Evolutionary conservation across 2,329 filamentous ascomycete genomes (phyloP).

Genomic region (Zalaria obscura): DNA sequence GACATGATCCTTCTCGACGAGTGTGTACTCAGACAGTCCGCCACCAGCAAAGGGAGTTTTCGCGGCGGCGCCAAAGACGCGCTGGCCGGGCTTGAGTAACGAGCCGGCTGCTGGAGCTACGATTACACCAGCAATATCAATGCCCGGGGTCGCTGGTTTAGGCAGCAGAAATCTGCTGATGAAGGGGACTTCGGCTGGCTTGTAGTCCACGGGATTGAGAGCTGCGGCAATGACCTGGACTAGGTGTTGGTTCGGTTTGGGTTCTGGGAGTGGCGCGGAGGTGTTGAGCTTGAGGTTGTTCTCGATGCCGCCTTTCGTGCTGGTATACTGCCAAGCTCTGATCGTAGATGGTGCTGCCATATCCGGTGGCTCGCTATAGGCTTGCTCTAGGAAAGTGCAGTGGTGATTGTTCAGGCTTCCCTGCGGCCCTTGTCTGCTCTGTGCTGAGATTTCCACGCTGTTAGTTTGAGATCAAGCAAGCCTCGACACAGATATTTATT

Average conservation of each 20-base stretch:
- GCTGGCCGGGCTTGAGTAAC: conserved; percentile 20
- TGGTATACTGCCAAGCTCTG: conserved; percentile 14
- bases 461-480: too few species aligned
- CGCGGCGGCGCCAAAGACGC: conserved; percentile 22
- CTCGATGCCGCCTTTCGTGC: conserved; percentile 16
- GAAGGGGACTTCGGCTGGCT: conserved; percentile 28
- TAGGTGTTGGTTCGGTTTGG: conserved; percentile 21
- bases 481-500: too few species aligned
- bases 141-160: conserved; percentile 30
- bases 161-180: conserved; percentile 20
- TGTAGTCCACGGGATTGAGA: conserved; percentile 39
- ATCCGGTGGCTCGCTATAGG: too few species aligned
- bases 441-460: too few species aligned
- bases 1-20: conserved; percentile 8
- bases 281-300: conserved; percentile 17
- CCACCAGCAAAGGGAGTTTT: conserved; percentile 18
- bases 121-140: conserved; percentile 39
- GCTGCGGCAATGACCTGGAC: conserved; percentile 29
- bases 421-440: too few species aligned
- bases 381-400: too few species aligned
- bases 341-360: conserved; percentile 10
- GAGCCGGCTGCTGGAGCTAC: conserved; percentile 16
- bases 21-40: conserved; percentile 22
- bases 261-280: conserved; percentile 12
- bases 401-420: too few species aligned